Evolutionary conservation across 169 alveolate species (phyloP).

Genomic region (Plasmodium coatneyi): DNA sequence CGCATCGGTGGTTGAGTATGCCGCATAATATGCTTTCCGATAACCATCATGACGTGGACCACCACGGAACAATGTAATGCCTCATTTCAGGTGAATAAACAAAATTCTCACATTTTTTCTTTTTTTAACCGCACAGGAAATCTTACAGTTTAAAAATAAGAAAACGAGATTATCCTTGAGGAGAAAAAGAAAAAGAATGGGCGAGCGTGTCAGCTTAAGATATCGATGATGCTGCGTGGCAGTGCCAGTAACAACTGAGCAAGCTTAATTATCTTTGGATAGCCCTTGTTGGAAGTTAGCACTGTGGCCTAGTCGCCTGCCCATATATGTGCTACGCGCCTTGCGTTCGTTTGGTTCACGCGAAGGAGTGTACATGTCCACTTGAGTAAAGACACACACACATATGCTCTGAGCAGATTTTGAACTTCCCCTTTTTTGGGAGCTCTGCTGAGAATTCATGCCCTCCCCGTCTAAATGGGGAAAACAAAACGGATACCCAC

Average conservation of each 20-base stretch:
- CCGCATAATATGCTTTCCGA: neutral
- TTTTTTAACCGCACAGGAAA: slow-evolving; percentile 32
- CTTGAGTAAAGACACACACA: neutral
- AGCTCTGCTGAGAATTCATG: neutral
- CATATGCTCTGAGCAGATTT: neutral
- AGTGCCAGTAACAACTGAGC: neutral
- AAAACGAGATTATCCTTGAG: slow-evolving; percentile 69
- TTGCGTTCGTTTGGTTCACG: neutral
- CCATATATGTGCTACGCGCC: neutral
- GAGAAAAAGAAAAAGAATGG: slow-evolving; percentile 76
- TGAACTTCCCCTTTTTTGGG: neutral
- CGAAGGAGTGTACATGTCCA: neutral
- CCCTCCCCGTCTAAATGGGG: neutral
- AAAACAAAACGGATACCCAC: neutral
- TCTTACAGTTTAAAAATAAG: slow-evolving; percentile 58
- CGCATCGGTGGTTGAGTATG: neutral
- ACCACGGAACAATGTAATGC: neutral
- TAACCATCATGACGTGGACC: neutral
- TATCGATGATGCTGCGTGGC: slow-evolving; percentile 24
- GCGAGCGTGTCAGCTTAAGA: slow-evolving; percentile 74
- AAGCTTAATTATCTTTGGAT: neutral
- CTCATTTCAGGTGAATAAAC: neutral
- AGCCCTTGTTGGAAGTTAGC: neutral
- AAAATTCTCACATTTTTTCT: slow-evolving; percentile 6
- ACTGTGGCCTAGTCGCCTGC: neutral